A percentile compares a stretch with the other conserved stretches of the same genome.
phyloP scores from a whole-genome alignment of 1,139 yeast species.

The Meyerozyma carpophila region DNA sequence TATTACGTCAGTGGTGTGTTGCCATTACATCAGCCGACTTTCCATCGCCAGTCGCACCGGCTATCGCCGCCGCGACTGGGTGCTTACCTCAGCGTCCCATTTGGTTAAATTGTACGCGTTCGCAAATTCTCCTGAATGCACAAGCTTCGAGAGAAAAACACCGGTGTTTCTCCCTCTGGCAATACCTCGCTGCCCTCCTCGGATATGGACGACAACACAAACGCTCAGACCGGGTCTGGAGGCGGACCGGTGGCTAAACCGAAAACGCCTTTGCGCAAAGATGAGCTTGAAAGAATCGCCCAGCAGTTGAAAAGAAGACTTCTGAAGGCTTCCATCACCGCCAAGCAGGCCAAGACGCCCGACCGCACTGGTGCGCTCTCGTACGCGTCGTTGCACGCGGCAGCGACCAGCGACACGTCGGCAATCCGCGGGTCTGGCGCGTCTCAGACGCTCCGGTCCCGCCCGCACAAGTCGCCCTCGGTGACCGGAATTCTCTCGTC shows the following conservation, averaged over 20 bases:
- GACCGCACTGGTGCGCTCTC: not conserved
- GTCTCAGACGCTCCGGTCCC: no score
- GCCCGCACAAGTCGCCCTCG: not conserved
- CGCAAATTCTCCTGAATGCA: not conserved
- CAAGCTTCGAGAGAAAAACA: conserved; percentile 1
- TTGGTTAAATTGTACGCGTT: conserved; percentile 1
- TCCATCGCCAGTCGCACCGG: no score
- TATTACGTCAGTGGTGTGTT: no score
- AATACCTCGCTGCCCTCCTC: not conserved
- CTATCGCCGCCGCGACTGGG: no score
- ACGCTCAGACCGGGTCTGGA: not conserved
- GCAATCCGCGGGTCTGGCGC: conserved; percentile 4
- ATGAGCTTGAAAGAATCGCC: conserved; percentile 44
- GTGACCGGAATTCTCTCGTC: conserved; percentile 15
- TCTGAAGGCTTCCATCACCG: conserved; percentile 42
- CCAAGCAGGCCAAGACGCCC: conserved; percentile 27
- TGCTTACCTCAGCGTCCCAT: not conserved
- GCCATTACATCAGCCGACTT: no score
- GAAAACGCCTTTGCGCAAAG: conserved; percentile 39
- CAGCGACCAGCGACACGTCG: conserved; percentile 5
- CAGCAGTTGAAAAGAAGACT: conserved; percentile 40
- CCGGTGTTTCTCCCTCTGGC: not conserved
- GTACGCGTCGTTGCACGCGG: conserved; percentile 3
- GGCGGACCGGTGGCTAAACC: conserved; percentile 12
- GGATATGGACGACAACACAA: conserved; percentile 1